These are phyloP conservation scores for Prunella vulgaris DNA, from an alignment of 257 asterid species.

Conservation along the genomic window DNA sequence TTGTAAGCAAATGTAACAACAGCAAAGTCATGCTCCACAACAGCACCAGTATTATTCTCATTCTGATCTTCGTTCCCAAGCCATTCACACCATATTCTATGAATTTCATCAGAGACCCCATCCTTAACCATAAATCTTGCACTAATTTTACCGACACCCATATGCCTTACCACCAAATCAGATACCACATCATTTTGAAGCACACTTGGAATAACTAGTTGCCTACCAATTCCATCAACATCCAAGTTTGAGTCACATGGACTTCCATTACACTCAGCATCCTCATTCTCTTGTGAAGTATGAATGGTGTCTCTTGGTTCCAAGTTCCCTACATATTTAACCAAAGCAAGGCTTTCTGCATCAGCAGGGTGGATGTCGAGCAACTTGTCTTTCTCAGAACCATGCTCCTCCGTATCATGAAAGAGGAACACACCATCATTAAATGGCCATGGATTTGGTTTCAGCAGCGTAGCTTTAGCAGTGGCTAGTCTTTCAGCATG, in stretches of 20 bases:
- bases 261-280: conserved; percentile 18
- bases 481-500: conserved; percentile 65
- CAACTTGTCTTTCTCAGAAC: conserved; percentile 23
- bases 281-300: conserved; percentile 22
- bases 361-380: conserved; percentile 25
- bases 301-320: conserved; percentile 17
- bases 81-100: no score
- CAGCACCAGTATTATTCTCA: conserved; percentile 28
- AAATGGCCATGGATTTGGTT: conserved; percentile 93
- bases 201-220: conserved; percentile 63
- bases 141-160: no score
- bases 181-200: conserved; percentile 57
- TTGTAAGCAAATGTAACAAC: conserved; percentile 67
- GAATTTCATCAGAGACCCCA: no score
- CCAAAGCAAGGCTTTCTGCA: conserved; percentile 49
- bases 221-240: conserved; percentile 21
- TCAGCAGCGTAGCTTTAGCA: conserved; percentile 69
- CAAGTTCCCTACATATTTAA: conserved; percentile 34
- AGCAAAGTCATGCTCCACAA: conserved; percentile 75
- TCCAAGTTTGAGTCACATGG: conserved; percentile 22
- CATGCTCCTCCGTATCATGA: conserved; percentile 37
- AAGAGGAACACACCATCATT: conserved; percentile 86
- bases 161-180: conserved; percentile 45
- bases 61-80: conserved; percentile 46
- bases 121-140: conserved; percentile 2